Base-by-base conservation (phyloP, 129 eudicot genomes). In the Chrysanthemum lavandulifolium region DNA sequence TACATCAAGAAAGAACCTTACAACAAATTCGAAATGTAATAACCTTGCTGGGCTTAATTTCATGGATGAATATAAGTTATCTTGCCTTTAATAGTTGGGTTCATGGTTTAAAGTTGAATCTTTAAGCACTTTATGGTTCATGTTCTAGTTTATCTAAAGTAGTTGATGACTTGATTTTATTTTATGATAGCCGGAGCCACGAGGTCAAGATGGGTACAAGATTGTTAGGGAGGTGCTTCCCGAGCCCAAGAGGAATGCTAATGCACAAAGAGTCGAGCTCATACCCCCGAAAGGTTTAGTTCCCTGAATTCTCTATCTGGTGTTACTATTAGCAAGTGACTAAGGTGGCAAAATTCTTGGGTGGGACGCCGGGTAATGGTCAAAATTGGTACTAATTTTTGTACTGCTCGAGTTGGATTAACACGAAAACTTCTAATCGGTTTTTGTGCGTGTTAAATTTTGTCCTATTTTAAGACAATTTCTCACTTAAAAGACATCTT, bases 201-300 rank as follows among this genome's bases (percentile, higher is more conserved):
- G 72, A 12, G 87, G 77, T n/a, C 85, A 76, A 16, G 91, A 88
- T 60, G 86, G 84, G 10, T 77, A 84, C 52, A 83, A 81, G 79
- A 84, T 81, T 61, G 88, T 80, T 40, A 82, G 79, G 77, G 88
- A 88, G 36, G 74, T 82, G 77, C 83, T 82, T 75, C 87, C 88
- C 5, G 81, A 82, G 67, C 73, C 88, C 14, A 85, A 79, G 67
- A 73, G 49, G 69, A 85, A 82, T 21, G 21, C 69, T 29, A 79
- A 53, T 15, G 72, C 73, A 56, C 83, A 76, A 72, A 90, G 72
- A 80, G 82, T 80, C 58, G n/a, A n/a, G n/a, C n/a, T 43, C 75
- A 10, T 79, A 84, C 72, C 75, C 82, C 50, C 86, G 92, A 82
- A 90, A 84, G 97, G 98, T 94, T 16, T 76, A 16, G 56, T 71